phyloP scores from a whole-genome alignment of 2,329 filamentous ascomycete genomes.

The Venturia aucupariae region DNA sequence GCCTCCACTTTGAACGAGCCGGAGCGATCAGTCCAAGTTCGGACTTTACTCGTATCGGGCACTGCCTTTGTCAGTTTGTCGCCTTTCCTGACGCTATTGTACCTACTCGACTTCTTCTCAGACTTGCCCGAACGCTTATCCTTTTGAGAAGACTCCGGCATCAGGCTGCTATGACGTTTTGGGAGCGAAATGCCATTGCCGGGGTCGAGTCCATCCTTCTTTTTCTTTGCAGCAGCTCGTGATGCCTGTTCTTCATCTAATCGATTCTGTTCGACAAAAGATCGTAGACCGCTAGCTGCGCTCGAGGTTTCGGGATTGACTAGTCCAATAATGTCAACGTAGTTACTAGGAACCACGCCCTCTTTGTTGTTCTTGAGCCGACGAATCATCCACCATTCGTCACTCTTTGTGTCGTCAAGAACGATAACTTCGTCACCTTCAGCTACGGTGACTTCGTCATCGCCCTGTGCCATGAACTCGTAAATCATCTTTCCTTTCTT shows the following conservation, averaged over 20 bases:
- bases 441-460: constrained; percentile 89
- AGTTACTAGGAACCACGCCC: constrained; percentile 93
- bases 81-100: constrained; percentile 8
- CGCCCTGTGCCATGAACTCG: constrained; percentile 92
- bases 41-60: constrained; percentile 72
- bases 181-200: constrained; percentile 67
- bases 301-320: constrained; percentile 24
- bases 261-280: constrained; percentile 66
- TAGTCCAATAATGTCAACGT: constrained; percentile 77
- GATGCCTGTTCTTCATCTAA: constrained; percentile 76
- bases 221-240: constrained; percentile 56
- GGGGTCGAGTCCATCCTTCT: constrained; percentile 58
- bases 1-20: constrained; percentile 97
- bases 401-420: constrained; percentile 81
- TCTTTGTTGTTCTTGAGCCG: constrained; percentile 86
- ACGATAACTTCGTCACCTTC: constrained; percentile 86
- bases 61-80: constrained; percentile 40
- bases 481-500: constrained; percentile 85
- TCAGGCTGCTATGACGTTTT: constrained; percentile 70
- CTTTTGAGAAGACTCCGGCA: constrained; percentile 29
- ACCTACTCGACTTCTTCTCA: constrained; percentile 6
- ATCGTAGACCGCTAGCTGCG: constrained; percentile 45
- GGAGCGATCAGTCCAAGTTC: constrained; percentile 90
- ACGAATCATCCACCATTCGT: constrained; percentile 97
- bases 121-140: constrained; percentile 11